These are phyloP conservation scores for Coleophoma cylindrospora DNA, from an alignment of 2,329 filamentous ascomycete species.

Conservation along the genomic window DNA sequence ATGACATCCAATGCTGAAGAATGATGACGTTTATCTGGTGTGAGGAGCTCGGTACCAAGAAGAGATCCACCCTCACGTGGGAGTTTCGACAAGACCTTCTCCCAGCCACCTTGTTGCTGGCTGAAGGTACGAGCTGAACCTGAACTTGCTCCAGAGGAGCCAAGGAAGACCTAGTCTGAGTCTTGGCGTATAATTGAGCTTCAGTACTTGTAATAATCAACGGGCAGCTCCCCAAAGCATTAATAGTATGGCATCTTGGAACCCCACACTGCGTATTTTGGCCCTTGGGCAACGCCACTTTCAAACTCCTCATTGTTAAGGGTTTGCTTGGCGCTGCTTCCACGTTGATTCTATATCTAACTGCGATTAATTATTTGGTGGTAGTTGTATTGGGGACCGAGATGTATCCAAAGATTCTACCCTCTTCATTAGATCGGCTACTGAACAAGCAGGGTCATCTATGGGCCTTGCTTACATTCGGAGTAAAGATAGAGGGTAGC, in stretches of 20 bases:
- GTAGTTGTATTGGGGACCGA: no score
- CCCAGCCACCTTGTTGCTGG: not conserved
- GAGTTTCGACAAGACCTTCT: not conserved
- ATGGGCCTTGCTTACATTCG: conserved; percentile 27
- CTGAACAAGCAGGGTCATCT: conserved; percentile 5
- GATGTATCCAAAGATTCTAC: conserved; percentile 31
- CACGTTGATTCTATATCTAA: no score
- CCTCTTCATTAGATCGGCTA: conserved; percentile 17
- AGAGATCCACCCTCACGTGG: not conserved
- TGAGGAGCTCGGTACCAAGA: not conserved
- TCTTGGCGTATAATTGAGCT: no score
- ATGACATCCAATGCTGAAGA: not conserved
- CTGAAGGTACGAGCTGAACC: not conserved
- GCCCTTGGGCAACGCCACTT: no score
- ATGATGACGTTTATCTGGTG: not conserved
- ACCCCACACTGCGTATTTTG: no score
- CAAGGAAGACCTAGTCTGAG: not conserved
- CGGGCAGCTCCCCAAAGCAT: no score
- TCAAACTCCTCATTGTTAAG: no score
- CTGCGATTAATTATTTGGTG: no score
- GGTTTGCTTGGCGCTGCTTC: no score
- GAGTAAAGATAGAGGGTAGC: conserved; percentile 32
- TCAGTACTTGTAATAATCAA: no score
- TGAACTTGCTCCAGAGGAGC: not conserved
- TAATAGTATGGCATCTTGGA: no score